Base-by-base conservation (phyloP, 805 yeast species). In the Saccharomycopsis schoenii region DNA sequence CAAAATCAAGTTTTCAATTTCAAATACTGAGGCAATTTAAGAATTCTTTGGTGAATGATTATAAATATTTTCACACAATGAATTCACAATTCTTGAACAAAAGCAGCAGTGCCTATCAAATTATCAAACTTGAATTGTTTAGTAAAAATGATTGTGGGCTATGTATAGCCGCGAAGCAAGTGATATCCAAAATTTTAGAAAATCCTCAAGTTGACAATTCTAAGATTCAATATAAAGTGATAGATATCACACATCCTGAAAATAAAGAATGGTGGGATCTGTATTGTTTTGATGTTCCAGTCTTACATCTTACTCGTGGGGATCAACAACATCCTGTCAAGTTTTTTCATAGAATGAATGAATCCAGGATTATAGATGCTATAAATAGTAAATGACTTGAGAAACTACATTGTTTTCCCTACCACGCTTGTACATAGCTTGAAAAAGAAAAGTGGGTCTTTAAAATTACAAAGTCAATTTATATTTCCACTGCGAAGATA, bases 201-300 rank as follows among this genome's bases (percentile, higher is more conserved):
- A 42, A 65, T 64, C 11, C 66, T 74, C 1, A 60, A 63, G n/a
- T 62, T 69, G 19, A 21, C 34, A 63, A 66, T 41, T 66, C 69
- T 3, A 67, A 69, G 15, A 65, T 79, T 1, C 65, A 72, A 8
- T 68, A 83, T 58, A 70, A 72, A 2, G 72, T 75, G 12, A 73
- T 85, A 2, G 88, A 88, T 68, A 87, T 88, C 39, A 80, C 80
- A 70, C 74, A 77, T 34, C 82, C 83, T 0, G 78, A 79, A 59
- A 84, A 87, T 67, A 74, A 79, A 56, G 74, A 77, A 56, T 86
- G 89, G 85, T 86, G 84, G 77, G 88, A 86, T 58, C 76, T 78
- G 63, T 88, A 62, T 58, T 83, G 91, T 66, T 86, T 83, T 69
- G 96, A 88, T 68, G 86, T 88, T 5, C 96, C 96, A 0, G 96